Percentiles rank a stretch among this genome's conserved stretches.
These are phyloP conservation scores for Torrubiella hemipterigena DNA, from an alignment of 2,329 filamentous ascomycete genomes.

Conservation along the genomic window DNA sequence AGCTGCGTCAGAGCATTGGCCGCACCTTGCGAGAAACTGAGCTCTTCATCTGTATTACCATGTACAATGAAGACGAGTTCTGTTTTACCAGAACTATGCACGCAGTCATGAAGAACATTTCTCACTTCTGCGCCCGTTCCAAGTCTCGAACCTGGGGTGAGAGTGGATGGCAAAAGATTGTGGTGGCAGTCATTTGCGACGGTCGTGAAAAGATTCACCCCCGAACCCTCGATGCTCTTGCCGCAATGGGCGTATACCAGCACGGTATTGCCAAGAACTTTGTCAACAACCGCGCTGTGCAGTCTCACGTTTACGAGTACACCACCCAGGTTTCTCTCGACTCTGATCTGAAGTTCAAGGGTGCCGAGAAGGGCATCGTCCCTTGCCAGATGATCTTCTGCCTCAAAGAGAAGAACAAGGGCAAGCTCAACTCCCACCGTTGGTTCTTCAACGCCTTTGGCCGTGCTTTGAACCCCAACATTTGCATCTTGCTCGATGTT, in stretches of 20 bases:
- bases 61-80: constrained; percentile 99
- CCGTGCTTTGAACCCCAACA: constrained; percentile 81
- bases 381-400: constrained; percentile 98
- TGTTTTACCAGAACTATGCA: constrained; percentile 97
- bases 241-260: constrained; percentile 96
- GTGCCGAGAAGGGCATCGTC: constrained; percentile 96
- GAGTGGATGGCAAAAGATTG: constrained; percentile 96
- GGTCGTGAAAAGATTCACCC: constrained; percentile 85
- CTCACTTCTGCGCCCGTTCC: constrained; percentile 85
- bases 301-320: constrained; percentile 96
- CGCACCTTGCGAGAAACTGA: constrained; percentile 79
- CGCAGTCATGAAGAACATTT: constrained; percentile 95
- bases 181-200: constrained; percentile 92
- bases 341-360: constrained; percentile 94
- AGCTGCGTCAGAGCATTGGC: constrained; percentile 82
- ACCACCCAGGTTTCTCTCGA: constrained; percentile 96
- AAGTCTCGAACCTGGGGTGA: constrained; percentile 96
- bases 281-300: constrained; percentile 91
- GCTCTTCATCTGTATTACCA: constrained; percentile 91
- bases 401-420: constrained; percentile 92
- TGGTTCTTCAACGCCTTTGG: constrained; percentile 99
- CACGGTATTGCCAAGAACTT: constrained; percentile 97
- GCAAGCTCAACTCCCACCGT: constrained; percentile 95
- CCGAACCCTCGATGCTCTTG: constrained; percentile 82
- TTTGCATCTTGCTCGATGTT: constrained; percentile 93